Conservation (phyloP, 495 filamentous ascomycete genomes). For the Penicillium maclennaniae region DNA sequence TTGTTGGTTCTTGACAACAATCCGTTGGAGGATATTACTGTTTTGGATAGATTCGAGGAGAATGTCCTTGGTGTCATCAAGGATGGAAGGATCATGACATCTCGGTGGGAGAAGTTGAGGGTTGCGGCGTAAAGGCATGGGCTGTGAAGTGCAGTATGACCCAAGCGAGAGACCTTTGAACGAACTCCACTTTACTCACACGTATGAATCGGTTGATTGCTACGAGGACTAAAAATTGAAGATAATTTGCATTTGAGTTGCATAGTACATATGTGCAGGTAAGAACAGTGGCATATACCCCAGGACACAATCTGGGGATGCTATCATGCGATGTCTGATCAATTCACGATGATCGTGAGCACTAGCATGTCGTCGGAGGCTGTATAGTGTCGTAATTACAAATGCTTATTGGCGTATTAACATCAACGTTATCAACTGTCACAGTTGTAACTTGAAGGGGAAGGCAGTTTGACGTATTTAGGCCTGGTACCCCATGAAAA, state of each 20-base stretch:
- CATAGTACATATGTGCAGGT: background rate
- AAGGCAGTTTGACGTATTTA: background rate
- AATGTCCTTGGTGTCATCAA: conserved; percentile 45
- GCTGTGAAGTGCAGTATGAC: no score
- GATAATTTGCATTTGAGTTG: background rate
- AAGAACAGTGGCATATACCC: background rate
- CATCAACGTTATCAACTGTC: conserved; percentile 1
- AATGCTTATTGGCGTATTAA: conserved; percentile 7
- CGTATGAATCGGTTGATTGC: background rate
- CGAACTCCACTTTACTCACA: background rate
- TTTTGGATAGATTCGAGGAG: conserved; percentile 42
- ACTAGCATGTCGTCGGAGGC: background rate
- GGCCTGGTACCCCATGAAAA: background rate
- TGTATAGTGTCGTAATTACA: conserved; percentile 14
- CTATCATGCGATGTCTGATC: background rate
- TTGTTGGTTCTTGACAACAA: conserved; percentile 40
- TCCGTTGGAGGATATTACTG: conserved; percentile 48
- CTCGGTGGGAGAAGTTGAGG: conserved; percentile 7
- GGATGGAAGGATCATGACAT: conserved; percentile 39
- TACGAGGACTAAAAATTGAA: background rate
- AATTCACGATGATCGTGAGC: background rate
- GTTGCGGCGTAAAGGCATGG: background rate
- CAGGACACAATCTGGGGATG: background rate
- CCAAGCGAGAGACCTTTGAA: background rate
- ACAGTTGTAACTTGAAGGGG: background rate